These are phyloP conservation scores for Kodamaea fungicola DNA, from an alignment of 1,139 yeast genomes.

Conservation along the genomic window DNA sequence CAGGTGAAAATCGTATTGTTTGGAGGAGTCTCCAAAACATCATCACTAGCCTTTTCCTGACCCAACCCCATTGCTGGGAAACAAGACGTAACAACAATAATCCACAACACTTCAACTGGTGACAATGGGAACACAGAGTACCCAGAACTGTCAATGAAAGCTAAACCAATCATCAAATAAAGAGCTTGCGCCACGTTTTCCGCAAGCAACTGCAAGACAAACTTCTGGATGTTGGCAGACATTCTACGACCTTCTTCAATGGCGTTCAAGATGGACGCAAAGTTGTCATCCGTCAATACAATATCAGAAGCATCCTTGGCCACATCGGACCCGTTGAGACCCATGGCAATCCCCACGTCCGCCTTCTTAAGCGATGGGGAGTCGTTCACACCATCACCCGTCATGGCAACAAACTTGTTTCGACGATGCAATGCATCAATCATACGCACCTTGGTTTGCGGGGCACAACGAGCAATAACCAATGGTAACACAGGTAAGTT, in stretches of 20 bases:
- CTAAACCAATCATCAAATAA: slow-evolving; percentile 35
- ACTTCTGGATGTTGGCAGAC: slow-evolving; percentile 46
- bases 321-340: slow-evolving; percentile 50
- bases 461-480: slow-evolving; percentile 51
- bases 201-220: slow-evolving; percentile 45
- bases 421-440: slow-evolving; percentile 49
- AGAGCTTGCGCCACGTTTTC: slow-evolving; percentile 49
- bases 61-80: slow-evolving; percentile 43
- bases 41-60: slow-evolving; percentile 31
- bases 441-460: slow-evolving; percentile 49
- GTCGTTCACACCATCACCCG: slow-evolving; percentile 40
- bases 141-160: slow-evolving; percentile 28
- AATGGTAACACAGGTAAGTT: slow-evolving; percentile 32
- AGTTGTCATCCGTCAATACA: slow-evolving; percentile 50
- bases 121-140: slow-evolving; percentile 35
- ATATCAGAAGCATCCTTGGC: slow-evolving; percentile 59
- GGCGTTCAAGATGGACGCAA: slow-evolving; percentile 51
- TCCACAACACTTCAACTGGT: slow-evolving; percentile 38
- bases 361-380: slow-evolving; percentile 37
- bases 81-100: slow-evolving; percentile 35
- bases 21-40: slow-evolving; percentile 29
- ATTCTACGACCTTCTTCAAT: slow-evolving; percentile 50
- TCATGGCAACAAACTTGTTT: slow-evolving; percentile 38
- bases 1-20: slow-evolving; percentile 29
- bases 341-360: slow-evolving; percentile 44